Evolutionary conservation across 768 basidiomycete genomes (phyloP).

Genomic region (Boletus huronensis): DNA sequence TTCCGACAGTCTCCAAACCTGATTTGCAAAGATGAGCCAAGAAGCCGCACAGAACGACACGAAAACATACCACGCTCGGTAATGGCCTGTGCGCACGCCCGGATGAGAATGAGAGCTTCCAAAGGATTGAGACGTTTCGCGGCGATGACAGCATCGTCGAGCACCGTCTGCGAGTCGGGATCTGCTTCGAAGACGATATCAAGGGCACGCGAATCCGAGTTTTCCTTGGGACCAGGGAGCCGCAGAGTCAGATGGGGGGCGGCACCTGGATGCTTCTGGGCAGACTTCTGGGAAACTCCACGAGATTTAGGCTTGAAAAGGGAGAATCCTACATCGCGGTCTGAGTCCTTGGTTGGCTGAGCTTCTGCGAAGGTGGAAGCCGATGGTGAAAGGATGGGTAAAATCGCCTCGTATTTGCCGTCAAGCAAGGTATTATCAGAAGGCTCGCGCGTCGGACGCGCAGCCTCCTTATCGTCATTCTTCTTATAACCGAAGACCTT

Average conservation of each 20-base stretch:
- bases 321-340: conserved; percentile 43
- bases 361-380: conserved; percentile 14
- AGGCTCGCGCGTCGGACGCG: conserved; percentile 30
- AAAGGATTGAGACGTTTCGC: conserved; percentile 55
- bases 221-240: conserved; percentile 52
- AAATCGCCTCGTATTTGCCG: conserved; percentile 72
- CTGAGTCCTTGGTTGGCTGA: conserved; percentile 33
- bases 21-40: conserved; percentile 1
- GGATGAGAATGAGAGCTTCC: conserved; percentile 62
- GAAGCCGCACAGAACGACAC: conserved; percentile 3
- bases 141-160: conserved; percentile 55
- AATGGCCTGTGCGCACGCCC: conserved; percentile 67
- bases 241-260: conserved; percentile 61
- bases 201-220: conserved; percentile 43
- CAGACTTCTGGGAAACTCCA: conserved; percentile 34
- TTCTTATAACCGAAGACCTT: conserved; percentile 77
- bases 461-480: conserved; percentile 47
- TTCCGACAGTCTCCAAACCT: conserved; percentile 80
- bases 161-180: conserved; percentile 42
- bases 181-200: conserved; percentile 61
- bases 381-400: conserved; percentile 42
- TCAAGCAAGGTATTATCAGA: conserved; percentile 54
- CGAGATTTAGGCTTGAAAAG: conserved; percentile 50
- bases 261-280: conserved; percentile 31
- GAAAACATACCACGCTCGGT: conserved; percentile 52